Conservation (phyloP, 2,329 filamentous ascomycete genomes). For the Botrytis galanthina region DNA sequence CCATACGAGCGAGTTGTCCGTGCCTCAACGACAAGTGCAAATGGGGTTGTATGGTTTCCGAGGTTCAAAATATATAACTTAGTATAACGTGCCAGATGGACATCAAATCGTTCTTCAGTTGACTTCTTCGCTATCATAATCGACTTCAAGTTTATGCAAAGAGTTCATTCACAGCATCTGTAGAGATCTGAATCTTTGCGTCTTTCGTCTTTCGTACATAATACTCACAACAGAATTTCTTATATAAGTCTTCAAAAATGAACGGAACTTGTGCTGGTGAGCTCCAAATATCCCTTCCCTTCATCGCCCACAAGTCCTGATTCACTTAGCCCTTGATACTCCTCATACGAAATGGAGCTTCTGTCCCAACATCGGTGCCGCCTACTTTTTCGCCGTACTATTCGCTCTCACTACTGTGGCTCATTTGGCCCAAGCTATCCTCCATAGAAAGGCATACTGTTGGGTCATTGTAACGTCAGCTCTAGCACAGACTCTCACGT, state of each 20-base stretch:
- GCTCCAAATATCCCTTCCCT: neutral
- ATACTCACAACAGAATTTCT: neutral
- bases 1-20: neutral
- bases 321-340: neutral
- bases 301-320: neutral
- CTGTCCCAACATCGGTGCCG: conserved; percentile 37
- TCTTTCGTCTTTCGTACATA: neutral
- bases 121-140: no score
- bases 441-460: conserved; percentile 33
- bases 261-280: neutral
- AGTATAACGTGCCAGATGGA: neutral
- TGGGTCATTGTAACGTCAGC: conserved; percentile 21
- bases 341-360: conserved; percentile 24
- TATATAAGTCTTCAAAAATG: neutral
- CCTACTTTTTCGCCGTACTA: conserved; percentile 38
- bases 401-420: conserved; percentile 37
- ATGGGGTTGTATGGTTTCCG: neutral
- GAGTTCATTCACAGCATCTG: neutral
- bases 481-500: conserved; percentile 24
- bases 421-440: conserved; percentile 28
- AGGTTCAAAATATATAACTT: neutral
- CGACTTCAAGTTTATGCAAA: neutral
- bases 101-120: neutral
- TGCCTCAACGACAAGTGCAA: neutral
- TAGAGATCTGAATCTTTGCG: neutral